Evolutionary conservation across 2,329 filamentous ascomycete species (phyloP).

Genomic region (Penicillium brasilianum): DNA sequence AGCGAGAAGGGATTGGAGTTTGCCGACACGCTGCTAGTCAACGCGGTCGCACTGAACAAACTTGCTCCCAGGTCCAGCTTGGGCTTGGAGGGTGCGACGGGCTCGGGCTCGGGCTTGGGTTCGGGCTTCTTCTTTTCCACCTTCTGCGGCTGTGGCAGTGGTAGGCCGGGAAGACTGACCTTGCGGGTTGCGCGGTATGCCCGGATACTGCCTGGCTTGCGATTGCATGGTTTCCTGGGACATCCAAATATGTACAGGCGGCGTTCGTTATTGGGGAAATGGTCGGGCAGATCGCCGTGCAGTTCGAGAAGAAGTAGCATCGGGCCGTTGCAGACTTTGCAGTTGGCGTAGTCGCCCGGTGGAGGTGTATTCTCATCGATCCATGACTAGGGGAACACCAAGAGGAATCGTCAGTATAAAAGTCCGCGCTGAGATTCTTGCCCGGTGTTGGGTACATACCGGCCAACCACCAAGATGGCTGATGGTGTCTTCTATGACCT

Average conservation of each 20-base stretch:
- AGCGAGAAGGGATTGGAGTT: slow-evolving; percentile 62
- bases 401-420: slow-evolving; percentile 22
- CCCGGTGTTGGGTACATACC: slow-evolving; percentile 60
- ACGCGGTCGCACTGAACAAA: slow-evolving; percentile 62
- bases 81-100: slow-evolving; percentile 27
- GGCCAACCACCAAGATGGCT: slow-evolving; percentile 87
- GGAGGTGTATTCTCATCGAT: slow-evolving; percentile 72
- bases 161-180: slow-evolving; percentile 41
- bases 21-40: slow-evolving; percentile 43
- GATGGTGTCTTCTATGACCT: slow-evolving; percentile 78
- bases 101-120: slow-evolving; percentile 3
- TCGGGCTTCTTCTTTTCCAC: slow-evolving; percentile 23
- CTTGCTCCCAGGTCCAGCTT: slow-evolving; percentile 58
- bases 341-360: slow-evolving; percentile 77
- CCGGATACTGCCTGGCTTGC: slow-evolving; percentile 81
- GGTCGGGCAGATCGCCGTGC: slow-evolving; percentile 84
- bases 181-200: slow-evolving; percentile 71
- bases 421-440: background rate
- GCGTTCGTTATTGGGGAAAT: slow-evolving; percentile 84
- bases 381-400: slow-evolving; percentile 70
- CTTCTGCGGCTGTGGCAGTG: slow-evolving; percentile 31
- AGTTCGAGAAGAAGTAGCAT: slow-evolving; percentile 89
- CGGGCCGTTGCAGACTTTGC: slow-evolving; percentile 81
- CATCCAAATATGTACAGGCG: slow-evolving; percentile 88
- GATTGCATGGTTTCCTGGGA: slow-evolving; percentile 74